Conservation (phyloP, 1,284 basidiomycete species). For the Butyriboletus appendiculatus region DNA sequence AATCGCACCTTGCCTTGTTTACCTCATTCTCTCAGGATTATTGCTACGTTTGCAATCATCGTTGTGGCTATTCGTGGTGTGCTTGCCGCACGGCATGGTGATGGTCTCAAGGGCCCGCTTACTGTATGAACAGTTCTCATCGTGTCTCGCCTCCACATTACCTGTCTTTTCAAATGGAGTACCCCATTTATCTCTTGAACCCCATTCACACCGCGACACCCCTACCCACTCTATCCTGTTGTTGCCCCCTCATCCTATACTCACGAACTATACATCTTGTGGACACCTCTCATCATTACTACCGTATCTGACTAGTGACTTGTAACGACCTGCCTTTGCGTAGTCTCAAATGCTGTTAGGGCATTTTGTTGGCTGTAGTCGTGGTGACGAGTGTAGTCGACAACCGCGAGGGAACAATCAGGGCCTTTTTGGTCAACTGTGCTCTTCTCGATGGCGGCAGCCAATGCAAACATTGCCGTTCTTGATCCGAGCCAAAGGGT, state of each 20-base stretch:
- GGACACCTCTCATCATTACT: constrained; percentile 15
- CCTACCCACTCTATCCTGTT: background rate
- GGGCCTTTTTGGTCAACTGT: background rate
- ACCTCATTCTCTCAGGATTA: constrained; percentile 42
- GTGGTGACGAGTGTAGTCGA: background rate
- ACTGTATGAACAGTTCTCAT: constrained; percentile 19
- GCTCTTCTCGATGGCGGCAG: background rate
- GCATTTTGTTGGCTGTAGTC: background rate
- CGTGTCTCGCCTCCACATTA: background rate
- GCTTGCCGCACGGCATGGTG: constrained; percentile 51
- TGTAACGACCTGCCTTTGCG: background rate
- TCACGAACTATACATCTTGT: background rate
- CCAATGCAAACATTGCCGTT: background rate
- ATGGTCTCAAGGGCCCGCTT: constrained; percentile 55
- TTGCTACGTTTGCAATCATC: constrained; percentile 54
- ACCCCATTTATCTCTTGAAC: background rate
- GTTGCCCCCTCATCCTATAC: background rate
- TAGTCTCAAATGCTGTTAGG: constrained; percentile 24
- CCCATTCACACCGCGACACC: constrained; percentile 16
- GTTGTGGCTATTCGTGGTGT: constrained; percentile 56
- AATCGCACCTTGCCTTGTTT: background rate
- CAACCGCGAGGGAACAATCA: background rate
- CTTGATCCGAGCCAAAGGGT: background rate
- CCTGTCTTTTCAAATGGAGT: constrained; percentile 6
- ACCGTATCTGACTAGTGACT: background rate